A percentile compares a stretch with the other conserved stretches of the same genome.
These are phyloP conservation scores for Coriolopsis trogii DNA, from an alignment of 1,284 basidiomycete species.

Conservation along the genomic window DNA sequence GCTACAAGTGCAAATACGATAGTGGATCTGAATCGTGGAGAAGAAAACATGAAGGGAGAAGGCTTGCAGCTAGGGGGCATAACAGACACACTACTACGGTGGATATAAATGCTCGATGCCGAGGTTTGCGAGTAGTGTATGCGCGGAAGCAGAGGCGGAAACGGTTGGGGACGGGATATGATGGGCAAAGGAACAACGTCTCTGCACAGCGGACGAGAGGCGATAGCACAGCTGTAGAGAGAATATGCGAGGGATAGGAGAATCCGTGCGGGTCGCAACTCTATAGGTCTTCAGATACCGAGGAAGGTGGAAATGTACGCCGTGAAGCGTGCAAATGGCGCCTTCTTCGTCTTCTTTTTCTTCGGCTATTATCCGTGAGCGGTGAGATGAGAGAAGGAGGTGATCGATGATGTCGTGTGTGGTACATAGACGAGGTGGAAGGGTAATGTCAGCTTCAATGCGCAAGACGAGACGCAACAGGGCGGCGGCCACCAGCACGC, in stretches of 20 bases:
- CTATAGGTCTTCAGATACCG: constrained; percentile 23
- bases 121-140: no score
- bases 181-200: no score
- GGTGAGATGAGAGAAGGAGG: not conserved
- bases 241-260: not conserved
- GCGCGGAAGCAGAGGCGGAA: not conserved
- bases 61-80: not conserved
- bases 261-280: not conserved
- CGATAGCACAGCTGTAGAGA: not conserved
- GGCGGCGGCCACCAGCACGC: not conserved
- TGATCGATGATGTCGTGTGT: not conserved
- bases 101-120: no score
- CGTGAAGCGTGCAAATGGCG: constrained; percentile 33
- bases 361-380: constrained; percentile 14
- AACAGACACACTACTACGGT: not conserved
- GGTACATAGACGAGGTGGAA: no score
- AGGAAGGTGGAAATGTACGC: constrained; percentile 35
- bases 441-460: not conserved
- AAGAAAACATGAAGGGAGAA: not conserved
- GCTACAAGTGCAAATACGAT: not conserved
- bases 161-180: not conserved
- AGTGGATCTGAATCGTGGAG: not conserved
- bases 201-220: not conserved
- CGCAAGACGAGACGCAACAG: not conserved
- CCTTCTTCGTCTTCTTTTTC: constrained; percentile 32